Evolutionary conservation across 257 asterid species (phyloP).

Genomic region (Gentiana straminea): DNA sequence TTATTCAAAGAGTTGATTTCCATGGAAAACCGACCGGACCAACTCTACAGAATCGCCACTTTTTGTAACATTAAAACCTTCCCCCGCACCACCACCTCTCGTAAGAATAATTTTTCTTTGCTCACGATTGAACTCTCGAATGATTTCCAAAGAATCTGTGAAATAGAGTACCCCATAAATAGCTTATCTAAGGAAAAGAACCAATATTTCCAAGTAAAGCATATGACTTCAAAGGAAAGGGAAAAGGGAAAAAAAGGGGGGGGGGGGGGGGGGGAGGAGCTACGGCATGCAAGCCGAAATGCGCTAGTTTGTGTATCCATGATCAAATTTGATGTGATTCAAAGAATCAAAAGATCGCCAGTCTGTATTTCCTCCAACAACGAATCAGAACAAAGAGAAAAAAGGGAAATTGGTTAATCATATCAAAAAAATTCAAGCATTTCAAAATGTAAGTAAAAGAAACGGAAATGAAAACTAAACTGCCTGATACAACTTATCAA

Average conservation of each 20-base stretch:
- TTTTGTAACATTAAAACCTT: too few relatives aligned
- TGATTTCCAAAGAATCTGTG: constrained; percentile 72
- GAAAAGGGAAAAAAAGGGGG: too few relatives aligned
- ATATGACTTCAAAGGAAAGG: too few relatives aligned
- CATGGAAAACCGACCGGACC: too few relatives aligned
- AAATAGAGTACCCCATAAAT: neutral
- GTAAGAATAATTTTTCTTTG: constrained; percentile 87
- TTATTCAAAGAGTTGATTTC: too few relatives aligned
- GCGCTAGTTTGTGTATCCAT: constrained; percentile 88
- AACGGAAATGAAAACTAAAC: neutral
- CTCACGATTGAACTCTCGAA: constrained; percentile 59
- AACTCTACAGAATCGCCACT: too few relatives aligned
- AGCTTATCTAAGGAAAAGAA: neutral
- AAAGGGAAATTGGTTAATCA: too few relatives aligned
- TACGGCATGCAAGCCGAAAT: constrained; percentile 65
- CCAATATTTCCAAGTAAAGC: neutral
- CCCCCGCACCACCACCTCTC: too few relatives aligned
- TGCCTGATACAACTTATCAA: neutral
- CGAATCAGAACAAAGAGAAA: too few relatives aligned
- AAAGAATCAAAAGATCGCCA: constrained; percentile 50
- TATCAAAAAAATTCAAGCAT: too few relatives aligned
- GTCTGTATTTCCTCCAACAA: constrained; percentile 32
- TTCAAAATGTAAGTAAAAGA: too few relatives aligned
- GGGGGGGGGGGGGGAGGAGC: constrained; percentile 1
- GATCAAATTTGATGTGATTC: constrained; percentile 93